Percentiles rank a stretch among this genome's conserved stretches.
These are phyloP conservation scores for Microdochium trichocladiopsis DNA, from an alignment of 2,329 filamentous ascomycete species.

Conservation along the genomic window DNA sequence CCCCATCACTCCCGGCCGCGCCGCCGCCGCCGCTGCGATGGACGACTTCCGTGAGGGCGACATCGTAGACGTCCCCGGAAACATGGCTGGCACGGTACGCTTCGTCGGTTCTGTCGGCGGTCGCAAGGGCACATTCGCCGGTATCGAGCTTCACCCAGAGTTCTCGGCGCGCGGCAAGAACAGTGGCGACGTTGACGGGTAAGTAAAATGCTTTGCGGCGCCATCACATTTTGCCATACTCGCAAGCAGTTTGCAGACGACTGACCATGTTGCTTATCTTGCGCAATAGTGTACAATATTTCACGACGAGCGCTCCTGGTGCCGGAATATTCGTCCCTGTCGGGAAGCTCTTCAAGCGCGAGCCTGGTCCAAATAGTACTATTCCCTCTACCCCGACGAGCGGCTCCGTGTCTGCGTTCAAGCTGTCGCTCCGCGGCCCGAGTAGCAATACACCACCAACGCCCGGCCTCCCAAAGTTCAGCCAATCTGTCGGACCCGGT, in stretches of 20 bases:
- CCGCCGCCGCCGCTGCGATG: conserved; percentile 29
- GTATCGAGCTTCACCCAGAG: conserved; percentile 79
- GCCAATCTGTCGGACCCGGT: conserved; percentile 76
- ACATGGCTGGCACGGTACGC: conserved; percentile 83
- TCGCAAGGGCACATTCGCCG: conserved; percentile 87
- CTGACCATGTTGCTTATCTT: conserved; percentile 5
- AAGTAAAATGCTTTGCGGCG: conserved; percentile 23
- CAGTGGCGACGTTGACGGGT: conserved; percentile 93
- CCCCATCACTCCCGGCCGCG: conserved; percentile 45
- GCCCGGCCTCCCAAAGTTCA: conserved; percentile 69
- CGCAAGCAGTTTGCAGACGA: conserved; percentile 1
- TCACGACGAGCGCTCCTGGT: conserved; percentile 68
- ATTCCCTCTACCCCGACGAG: conserved; percentile 64
- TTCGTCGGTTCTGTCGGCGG: conserved; percentile 83
- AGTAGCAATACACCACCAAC: conserved; percentile 58
- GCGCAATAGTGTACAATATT: conserved; percentile 65
- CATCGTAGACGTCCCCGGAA: conserved; percentile 82
- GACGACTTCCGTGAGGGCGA: conserved; percentile 68
- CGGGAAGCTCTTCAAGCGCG: conserved; percentile 67
- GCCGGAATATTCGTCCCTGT: conserved; percentile 92
- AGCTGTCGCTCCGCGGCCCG: conserved; percentile 47
- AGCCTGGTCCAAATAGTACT: conserved; percentile 44
- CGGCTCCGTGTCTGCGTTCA: conserved; percentile 48
- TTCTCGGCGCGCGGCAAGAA: conserved; percentile 87
- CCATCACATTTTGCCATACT: neutral